Evolutionary conservation across 2,329 filamentous ascomycete species (phyloP).

Genomic region (Alternaria atra): DNA sequence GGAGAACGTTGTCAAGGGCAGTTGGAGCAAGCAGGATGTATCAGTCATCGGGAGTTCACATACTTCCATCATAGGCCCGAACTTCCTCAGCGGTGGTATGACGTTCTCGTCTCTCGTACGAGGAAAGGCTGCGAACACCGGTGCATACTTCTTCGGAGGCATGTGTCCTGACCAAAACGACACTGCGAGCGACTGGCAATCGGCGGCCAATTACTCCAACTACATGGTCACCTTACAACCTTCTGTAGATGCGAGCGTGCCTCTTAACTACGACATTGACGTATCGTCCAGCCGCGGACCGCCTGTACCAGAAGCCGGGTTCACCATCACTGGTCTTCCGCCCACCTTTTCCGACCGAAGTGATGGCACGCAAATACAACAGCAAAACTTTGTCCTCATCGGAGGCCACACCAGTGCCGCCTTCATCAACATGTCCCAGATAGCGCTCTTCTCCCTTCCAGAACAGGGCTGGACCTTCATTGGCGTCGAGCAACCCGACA

Average conservation of each 20-base stretch:
- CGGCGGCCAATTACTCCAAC: conserved; percentile 79
- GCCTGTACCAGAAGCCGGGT: conserved; percentile 85
- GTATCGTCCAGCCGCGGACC: conserved; percentile 65
- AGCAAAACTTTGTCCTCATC: conserved; percentile 80
- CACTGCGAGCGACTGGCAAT: conserved; percentile 67
- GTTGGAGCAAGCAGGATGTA: conserved; percentile 62
- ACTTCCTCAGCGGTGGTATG: conserved; percentile 68
- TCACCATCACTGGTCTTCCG: conserved; percentile 77
- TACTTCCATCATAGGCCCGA: conserved; percentile 56
- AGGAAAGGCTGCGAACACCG: conserved; percentile 62
- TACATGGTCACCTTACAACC: conserved; percentile 75
- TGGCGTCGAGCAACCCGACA: conserved; percentile 63
- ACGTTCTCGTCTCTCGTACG: conserved; percentile 72
- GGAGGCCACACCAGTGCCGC: conserved; percentile 84
- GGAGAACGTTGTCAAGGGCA: conserved; percentile 59
- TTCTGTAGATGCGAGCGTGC: conserved; percentile 44
- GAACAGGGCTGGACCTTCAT: conserved; percentile 88
- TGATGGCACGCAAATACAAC: conserved; percentile 70
- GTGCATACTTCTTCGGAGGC: conserved; percentile 82
- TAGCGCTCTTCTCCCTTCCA: conserved; percentile 86
- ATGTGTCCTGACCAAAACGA: conserved; percentile 72
- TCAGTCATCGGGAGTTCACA: conserved; percentile 47
- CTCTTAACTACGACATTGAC: conserved; percentile 57
- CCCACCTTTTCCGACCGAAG: conserved; percentile 75
- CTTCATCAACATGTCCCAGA: conserved; percentile 93